Evolutionary conservation across 2,329 filamentous ascomycete species (phyloP).

Genomic region (Pseudonectria buxi): DNA sequence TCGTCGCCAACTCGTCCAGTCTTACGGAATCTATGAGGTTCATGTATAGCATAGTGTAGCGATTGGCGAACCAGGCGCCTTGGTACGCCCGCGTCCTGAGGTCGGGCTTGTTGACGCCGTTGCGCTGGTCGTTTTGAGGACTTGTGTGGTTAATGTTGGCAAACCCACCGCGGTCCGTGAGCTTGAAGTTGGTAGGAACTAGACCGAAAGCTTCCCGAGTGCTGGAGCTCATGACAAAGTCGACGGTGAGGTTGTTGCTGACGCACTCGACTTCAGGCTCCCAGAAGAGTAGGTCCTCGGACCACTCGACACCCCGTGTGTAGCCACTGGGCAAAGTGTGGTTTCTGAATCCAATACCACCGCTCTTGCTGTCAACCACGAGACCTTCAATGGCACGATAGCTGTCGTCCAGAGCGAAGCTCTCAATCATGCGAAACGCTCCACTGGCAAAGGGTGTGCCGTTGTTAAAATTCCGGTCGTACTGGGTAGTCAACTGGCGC

Average conservation of each 20-base stretch:
- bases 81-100: constrained; percentile 34
- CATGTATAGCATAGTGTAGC: constrained; percentile 30
- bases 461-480: constrained; percentile 21
- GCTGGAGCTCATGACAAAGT: constrained; percentile 26
- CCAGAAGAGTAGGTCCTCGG: constrained; percentile 41
- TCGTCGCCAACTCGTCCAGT: too few relatives aligned
- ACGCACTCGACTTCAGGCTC: constrained; percentile 39
- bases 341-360: constrained; percentile 39
- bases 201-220: constrained; percentile 2
- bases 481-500: constrained; percentile 13
- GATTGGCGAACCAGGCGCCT: constrained; percentile 37
- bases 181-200: constrained; percentile 15
- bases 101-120: constrained; percentile 30
- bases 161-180: constrained; percentile 39
- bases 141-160: constrained; percentile 28
- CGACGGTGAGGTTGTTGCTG: constrained; percentile 35
- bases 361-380: constrained; percentile 33
- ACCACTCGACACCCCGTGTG: constrained; percentile 33
- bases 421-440: constrained; percentile 9
- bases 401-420: constrained; percentile 26
- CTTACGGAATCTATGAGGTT: constrained; percentile 28
- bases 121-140: constrained; percentile 22
- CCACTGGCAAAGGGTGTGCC: constrained; percentile 24
- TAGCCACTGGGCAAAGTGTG: constrained; percentile 31
- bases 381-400: constrained; percentile 35